phyloP scores from a whole-genome alignment of 2,329 filamentous ascomycete species.

The Fusarium incarnatum region DNA sequence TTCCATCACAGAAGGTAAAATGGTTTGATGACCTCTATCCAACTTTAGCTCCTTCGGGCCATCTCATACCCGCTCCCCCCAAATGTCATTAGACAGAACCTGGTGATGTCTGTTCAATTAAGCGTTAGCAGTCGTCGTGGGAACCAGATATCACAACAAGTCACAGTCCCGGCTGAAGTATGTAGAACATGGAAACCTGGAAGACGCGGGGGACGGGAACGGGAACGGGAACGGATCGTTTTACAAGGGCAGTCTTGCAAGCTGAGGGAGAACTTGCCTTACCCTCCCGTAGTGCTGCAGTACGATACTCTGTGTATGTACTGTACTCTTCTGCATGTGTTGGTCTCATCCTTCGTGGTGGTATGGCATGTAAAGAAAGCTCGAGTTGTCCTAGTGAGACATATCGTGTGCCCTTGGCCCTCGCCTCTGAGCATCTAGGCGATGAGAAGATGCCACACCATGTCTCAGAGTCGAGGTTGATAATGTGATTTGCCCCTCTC shows the following conservation, averaged over 20 bases:
- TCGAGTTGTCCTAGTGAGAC: slow-evolving; percentile 12
- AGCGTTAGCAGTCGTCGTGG: slow-evolving; percentile 15
- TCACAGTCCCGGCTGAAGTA: slow-evolving; percentile 12
- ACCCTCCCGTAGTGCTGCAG: slow-evolving; percentile 11
- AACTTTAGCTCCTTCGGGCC: slow-evolving; percentile 20
- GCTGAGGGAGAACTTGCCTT: slow-evolving; percentile 28
- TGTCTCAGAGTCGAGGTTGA: slow-evolving; percentile 34
- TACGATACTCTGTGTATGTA: not conserved
- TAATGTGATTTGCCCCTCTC: slow-evolving; percentile 28
- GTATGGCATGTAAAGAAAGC: not conserved
- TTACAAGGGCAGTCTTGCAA: slow-evolving; percentile 10
- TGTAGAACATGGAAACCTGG: slow-evolving; percentile 12
- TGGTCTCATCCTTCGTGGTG: not conserved
- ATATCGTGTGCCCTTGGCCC: slow-evolving; percentile 21
- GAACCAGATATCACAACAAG: slow-evolving; percentile 9
- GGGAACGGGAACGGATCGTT: slow-evolving; percentile 17
- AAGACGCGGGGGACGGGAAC: slow-evolving; percentile 31
- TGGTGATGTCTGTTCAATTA: slow-evolving; percentile 7
- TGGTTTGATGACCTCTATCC: not conserved
- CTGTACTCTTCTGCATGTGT: slow-evolving; percentile 3
- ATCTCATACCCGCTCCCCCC: slow-evolving; percentile 35
- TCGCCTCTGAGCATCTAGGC: not conserved
- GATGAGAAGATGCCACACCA: slow-evolving; percentile 18
- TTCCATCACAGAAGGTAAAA: not conserved
- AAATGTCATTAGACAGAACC: slow-evolving; percentile 23